A percentile compares a stretch with the other conserved stretches of the same genome.
phyloP scores from a whole-genome alignment of 2,329 filamentous ascomycete species.

The Fusarium circinatum region DNA sequence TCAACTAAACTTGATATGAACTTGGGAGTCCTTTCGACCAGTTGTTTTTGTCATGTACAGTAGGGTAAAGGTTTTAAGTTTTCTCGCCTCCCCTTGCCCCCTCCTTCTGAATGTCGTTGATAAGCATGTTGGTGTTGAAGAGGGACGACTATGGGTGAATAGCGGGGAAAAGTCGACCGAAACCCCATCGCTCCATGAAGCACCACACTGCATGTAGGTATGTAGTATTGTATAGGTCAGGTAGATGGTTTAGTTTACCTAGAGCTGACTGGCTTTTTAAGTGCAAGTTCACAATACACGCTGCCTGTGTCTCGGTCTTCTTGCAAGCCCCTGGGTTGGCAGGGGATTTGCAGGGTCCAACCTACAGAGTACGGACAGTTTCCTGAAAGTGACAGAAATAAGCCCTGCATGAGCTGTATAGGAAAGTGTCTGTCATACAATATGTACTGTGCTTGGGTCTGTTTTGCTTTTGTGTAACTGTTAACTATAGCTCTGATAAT shows the following conservation, averaged over 20 bases:
- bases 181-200: not conserved
- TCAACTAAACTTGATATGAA: not conserved
- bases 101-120: slow-evolving; percentile 9
- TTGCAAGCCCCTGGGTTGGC: slow-evolving; percentile 10
- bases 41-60: not conserved
- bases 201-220: not conserved
- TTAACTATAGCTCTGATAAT: not conserved
- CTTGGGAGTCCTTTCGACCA: not conserved
- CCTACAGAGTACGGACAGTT: slow-evolving; percentile 1
- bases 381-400: slow-evolving; percentile 19
- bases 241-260: not conserved
- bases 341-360: slow-evolving; percentile 33
- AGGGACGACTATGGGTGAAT: slow-evolving; percentile 4
- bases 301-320: not conserved
- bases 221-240: not conserved
- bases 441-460: not conserved
- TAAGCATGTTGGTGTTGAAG: not conserved
- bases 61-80: not conserved
- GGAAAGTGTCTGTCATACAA: slow-evolving; percentile 16
- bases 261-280: not conserved
- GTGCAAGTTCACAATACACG: not conserved
- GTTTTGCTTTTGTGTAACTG: slow-evolving; percentile 10
- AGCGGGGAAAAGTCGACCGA: not conserved
- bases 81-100: not conserved
- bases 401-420: slow-evolving; percentile 33